Evolutionary conservation across 176 grass and related monocot species (phyloP).

Genomic region (Oryza punctata): DNA sequence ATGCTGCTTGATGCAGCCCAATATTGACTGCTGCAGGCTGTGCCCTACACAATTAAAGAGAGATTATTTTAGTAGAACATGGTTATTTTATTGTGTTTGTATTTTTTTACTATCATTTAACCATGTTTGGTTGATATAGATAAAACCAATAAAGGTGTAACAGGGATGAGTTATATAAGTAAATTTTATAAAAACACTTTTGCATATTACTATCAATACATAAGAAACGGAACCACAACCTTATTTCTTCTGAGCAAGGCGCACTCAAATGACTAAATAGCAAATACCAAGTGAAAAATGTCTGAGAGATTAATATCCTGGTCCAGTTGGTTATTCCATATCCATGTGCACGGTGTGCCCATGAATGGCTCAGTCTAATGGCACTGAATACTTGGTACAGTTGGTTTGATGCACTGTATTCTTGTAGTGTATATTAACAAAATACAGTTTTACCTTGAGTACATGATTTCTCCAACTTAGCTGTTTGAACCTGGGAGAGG

Average conservation of each 20-base stretch:
- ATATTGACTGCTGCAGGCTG: neutral
- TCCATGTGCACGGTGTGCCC: neutral
- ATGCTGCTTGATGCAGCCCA: neutral
- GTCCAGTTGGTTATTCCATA: neutral
- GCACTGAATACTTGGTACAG: neutral
- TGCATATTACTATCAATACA: slow-evolving; percentile 12
- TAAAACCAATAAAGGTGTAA: neutral
- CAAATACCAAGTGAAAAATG: neutral
- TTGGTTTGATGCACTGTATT: neutral
- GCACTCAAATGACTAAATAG: neutral
- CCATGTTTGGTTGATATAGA: neutral
- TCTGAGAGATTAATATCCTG: neutral
- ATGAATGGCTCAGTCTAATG: neutral
- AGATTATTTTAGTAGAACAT: neutral
- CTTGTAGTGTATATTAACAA: neutral
- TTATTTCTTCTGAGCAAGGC: slow-evolving; percentile 11
- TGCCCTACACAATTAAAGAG: neutral
- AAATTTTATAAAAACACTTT: neutral
- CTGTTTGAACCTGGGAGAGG: neutral
- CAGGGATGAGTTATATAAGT: neutral
- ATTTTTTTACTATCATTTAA: neutral
- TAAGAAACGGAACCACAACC: neutral
- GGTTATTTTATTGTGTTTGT: neutral
- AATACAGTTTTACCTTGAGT: too few species aligned
- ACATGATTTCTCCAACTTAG: neutral